Base-by-base conservation (phyloP, 106 monocot species). In the Dioscorea alata region DNA sequence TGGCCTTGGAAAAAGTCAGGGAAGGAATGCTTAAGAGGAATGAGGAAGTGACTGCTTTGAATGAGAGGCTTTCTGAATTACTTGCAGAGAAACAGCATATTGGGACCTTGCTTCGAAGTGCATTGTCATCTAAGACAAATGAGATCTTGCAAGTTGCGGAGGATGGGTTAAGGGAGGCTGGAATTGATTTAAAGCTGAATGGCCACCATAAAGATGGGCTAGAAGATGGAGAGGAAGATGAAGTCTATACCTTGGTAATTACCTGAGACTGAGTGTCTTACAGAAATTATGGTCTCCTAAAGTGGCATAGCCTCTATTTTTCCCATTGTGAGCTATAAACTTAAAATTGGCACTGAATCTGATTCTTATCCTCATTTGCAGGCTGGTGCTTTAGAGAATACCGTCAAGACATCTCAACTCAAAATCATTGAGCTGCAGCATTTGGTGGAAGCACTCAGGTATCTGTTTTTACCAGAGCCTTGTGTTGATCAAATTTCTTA, bases 371-470 rank as follows among this genome's bases (percentile, higher is more conserved):
- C 4, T 68, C 28, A 81, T 61, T 16, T 66, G 20, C 32, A 99
- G 99, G 99, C 99, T 66, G 92, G 83, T 72, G 99, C 85, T 50
- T 70, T 99, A 66, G 93, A 87, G 77, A 87, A 75, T 68, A 99
- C 90, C 13, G 87, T 99, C 18, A 99, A 99, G 80, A 75, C 85
- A 69, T 99, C 99, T 77, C 87, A 92, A 50, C 48, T 83, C 15
- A 83, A 93, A 77, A 99, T 99, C 18, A 66, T 85, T 67, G 92
- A 93, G 72, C 69, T 93, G 68, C 85, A 87, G 66, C 87, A 83
- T 77, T 76, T 90, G 68, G 99, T 90, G 18, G 99, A 99, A 70
- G 85, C 79, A 25, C 87, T 99, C 61, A 93, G 93, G 99, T 99
- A 80, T 49, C 21, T 71, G 33, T 60, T 17, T 13, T 32, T 23